phyloP scores from a whole-genome alignment of 2,329 filamentous ascomycete species.

The Stromatinia cepivora region DNA sequence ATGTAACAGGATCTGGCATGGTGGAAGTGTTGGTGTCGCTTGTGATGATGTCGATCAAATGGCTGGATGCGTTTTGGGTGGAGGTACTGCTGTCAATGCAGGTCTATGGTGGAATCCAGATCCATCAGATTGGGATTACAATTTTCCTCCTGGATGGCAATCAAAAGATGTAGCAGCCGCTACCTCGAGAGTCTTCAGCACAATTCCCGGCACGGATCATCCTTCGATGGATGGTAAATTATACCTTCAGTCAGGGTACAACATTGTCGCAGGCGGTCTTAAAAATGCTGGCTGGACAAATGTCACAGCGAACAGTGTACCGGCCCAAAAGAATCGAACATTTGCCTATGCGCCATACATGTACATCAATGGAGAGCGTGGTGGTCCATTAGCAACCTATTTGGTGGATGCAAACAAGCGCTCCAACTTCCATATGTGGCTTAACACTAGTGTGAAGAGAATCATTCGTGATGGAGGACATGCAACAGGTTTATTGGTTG shows the following conservation, averaged over 20 bases:
- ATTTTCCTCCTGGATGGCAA: conserved; percentile 73
- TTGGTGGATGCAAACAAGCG: conserved; percentile 60
- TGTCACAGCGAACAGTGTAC: conserved; percentile 58
- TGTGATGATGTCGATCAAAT: conserved; percentile 72
- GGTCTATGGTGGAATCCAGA: conserved; percentile 69
- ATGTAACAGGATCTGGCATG: conserved; percentile 62
- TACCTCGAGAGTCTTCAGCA: conserved; percentile 61
- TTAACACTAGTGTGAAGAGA: conserved; percentile 65
- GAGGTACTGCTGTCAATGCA: conserved; percentile 57
- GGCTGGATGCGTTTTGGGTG: conserved; percentile 70
- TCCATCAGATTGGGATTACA: conserved; percentile 66
- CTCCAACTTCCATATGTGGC: conserved; percentile 66
- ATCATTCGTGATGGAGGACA: conserved; percentile 63
- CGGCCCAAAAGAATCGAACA: conserved; percentile 63
- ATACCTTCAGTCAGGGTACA: conserved; percentile 67
- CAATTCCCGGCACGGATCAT: conserved; percentile 68
- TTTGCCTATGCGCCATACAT: conserved; percentile 67
- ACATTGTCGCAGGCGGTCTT: conserved; percentile 61
- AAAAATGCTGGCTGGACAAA: conserved; percentile 60
- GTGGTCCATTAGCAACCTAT: conserved; percentile 71
- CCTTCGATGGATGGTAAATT: conserved; percentile 66
- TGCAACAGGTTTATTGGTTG: conserved; percentile 68
- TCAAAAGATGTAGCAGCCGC: conserved; percentile 60
- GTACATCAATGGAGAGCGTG: conserved; percentile 65
- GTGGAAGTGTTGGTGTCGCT: conserved; percentile 48